Percentiles rank a stretch among this genome's conserved stretches.
These are phyloP conservation scores for Ustilago hordei DNA, from an alignment of 1,284 basidiomycete genomes.

Conservation along the genomic window DNA sequence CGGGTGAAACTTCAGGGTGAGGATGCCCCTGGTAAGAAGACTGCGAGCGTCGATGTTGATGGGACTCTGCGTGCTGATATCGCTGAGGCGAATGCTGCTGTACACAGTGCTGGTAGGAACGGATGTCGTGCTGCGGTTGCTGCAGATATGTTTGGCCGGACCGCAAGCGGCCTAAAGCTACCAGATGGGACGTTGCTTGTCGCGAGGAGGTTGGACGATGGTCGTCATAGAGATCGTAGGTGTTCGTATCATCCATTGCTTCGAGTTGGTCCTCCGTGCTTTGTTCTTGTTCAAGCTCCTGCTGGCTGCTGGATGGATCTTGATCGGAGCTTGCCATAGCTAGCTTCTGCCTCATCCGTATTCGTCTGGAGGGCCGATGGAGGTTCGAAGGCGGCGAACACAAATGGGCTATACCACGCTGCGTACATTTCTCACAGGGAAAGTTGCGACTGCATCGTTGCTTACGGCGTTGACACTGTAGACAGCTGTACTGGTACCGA, in stretches of 20 bases:
- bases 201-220: neutral
- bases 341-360: slow-evolving; percentile 40
- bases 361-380: slow-evolving; percentile 40
- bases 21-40: slow-evolving; percentile 7
- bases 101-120: too few species aligned
- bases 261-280: slow-evolving; percentile 9
- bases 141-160: too few species aligned
- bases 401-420: slow-evolving; percentile 44
- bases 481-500: slow-evolving; percentile 48
- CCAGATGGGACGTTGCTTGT: too few species aligned
- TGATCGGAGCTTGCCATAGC: slow-evolving; percentile 12
- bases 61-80: neutral
- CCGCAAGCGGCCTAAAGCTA: too few species aligned
- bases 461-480: slow-evolving; percentile 46
- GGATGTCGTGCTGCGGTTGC: too few species aligned
- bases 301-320: neutral
- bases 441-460: slow-evolving; percentile 45
- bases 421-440: slow-evolving; percentile 46
- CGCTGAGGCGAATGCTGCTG: slow-evolving; percentile 1
- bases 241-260: slow-evolving; percentile 32
- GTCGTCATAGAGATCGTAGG: slow-evolving; percentile 43
- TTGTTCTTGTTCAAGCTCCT: neutral
- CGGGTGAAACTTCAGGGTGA: neutral
- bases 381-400: slow-evolving; percentile 37
- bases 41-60: slow-evolving; percentile 17